phyloP scores from a whole-genome alignment of 1,139 yeast species.

The Yamadazyma blattariae region DNA sequence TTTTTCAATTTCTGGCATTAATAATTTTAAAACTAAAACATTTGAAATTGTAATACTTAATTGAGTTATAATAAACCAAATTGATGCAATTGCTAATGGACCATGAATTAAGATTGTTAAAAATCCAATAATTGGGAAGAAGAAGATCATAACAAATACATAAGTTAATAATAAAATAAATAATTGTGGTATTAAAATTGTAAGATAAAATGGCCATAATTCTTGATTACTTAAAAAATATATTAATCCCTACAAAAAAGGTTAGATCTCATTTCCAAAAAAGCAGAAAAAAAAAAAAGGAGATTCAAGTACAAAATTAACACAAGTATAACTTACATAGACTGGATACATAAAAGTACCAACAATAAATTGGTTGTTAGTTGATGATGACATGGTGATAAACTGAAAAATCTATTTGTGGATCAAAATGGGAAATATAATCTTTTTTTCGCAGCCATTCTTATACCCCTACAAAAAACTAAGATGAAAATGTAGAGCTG shows the following conservation, averaged over 20 bases:
- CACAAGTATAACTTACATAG: slow-evolving; percentile 10
- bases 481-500: background rate
- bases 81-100: slow-evolving; percentile 51
- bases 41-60: slow-evolving; percentile 50
- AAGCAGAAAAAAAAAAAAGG: too few relatives aligned
- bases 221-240: slow-evolving; percentile 45
- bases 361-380: background rate
- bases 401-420: background rate
- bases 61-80: slow-evolving; percentile 53
- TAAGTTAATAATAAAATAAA: slow-evolving; percentile 43
- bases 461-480: background rate
- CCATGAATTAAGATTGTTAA: slow-evolving; percentile 51
- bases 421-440: background rate
- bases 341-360: slow-evolving; percentile 12
- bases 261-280: background rate
- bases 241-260: slow-evolving; percentile 33
- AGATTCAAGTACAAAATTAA: too few relatives aligned
- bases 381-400: background rate
- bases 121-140: slow-evolving; percentile 49
- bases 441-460: background rate
- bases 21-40: slow-evolving; percentile 44
- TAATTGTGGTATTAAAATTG: slow-evolving; percentile 51
- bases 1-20: slow-evolving; percentile 58
- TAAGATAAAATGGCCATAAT: slow-evolving; percentile 50
- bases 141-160: slow-evolving; percentile 30